These are phyloP conservation scores for Plasmodium fragile DNA, from an alignment of 169 alveolate species.

Conservation along the genomic window DNA sequence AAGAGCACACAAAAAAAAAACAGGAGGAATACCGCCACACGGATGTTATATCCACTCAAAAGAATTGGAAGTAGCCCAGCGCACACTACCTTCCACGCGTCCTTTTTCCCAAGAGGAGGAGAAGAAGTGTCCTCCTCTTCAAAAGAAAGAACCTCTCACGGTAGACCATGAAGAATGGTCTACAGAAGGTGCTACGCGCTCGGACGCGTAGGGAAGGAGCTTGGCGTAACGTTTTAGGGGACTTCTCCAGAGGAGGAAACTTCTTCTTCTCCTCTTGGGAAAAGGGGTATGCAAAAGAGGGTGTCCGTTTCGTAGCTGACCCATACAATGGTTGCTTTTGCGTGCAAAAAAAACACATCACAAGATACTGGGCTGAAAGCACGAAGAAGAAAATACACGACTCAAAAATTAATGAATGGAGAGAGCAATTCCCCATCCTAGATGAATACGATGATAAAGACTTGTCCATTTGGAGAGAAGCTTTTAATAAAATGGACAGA, in stretches of 20 bases:
- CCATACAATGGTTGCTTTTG: neutral
- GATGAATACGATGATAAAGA: constrained; percentile 67
- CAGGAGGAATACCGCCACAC: neutral
- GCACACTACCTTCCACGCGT: neutral
- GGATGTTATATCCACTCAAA: neutral
- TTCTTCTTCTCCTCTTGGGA: neutral
- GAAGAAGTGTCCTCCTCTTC: too few relatives aligned
- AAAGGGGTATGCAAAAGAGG: neutral
- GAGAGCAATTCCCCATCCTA: constrained; percentile 67
- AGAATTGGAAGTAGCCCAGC: neutral
- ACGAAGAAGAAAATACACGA: constrained; percentile 71
- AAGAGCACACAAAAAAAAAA: too few relatives aligned
- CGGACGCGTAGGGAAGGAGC: neutral
- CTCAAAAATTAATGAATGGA: constrained; percentile 65
- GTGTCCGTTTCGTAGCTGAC: too few relatives aligned
- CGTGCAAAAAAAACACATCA: neutral
- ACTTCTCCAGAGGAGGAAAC: neutral
- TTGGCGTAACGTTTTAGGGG: neutral
- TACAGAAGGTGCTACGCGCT: constrained; percentile 8
- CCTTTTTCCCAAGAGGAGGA: too few relatives aligned
- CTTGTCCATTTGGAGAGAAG: constrained; percentile 76
- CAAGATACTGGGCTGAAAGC: constrained; percentile 68
- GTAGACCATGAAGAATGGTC: constrained; percentile 18
- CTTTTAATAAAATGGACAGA: constrained; percentile 78
- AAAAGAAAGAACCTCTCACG: neutral